Evolutionary conservation across 495 filamentous ascomycete genomes (phyloP).

Genomic region (Annulohypoxylon moriforme): DNA sequence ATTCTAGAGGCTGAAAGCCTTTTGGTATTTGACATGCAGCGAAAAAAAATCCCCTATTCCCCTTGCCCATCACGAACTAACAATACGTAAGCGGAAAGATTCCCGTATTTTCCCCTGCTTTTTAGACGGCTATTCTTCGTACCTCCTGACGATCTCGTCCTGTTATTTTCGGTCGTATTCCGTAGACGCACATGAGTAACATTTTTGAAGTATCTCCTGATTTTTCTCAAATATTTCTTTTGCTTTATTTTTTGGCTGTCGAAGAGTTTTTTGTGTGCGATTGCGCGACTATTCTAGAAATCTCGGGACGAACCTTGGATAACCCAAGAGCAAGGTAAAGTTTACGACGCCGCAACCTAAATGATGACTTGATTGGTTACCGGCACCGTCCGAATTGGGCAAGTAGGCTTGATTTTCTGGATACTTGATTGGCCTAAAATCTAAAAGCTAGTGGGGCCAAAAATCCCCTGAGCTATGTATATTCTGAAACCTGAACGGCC

Average conservation of each 20-base stretch:
- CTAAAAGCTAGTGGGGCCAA: conserved; percentile 10
- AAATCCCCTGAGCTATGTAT: conserved; percentile 14
- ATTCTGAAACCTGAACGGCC: conserved; percentile 36
- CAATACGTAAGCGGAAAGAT: conserved; percentile 27
- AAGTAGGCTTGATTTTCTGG: conserved; percentile 16
- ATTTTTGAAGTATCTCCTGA: neutral
- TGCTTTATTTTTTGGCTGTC: neutral
- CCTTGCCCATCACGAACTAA: conserved; percentile 25
- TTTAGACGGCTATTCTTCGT: neutral
- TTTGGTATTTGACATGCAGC: conserved; percentile 14
- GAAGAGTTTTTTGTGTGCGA: neutral
- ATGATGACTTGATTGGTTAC: conserved; percentile 23
- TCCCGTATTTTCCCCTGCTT: conserved; percentile 22
- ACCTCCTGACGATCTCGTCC: conserved; percentile 38
- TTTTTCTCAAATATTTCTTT: neutral
- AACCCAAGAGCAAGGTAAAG: conserved; percentile 19
- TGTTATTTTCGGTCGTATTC: neutral
- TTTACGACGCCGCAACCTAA: conserved; percentile 7
- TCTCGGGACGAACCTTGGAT: conserved; percentile 4
- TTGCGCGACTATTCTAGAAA: conserved; percentile 5
- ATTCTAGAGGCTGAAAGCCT: conserved; percentile 31
- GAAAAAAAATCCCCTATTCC: conserved; percentile 32
- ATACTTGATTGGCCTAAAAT: conserved; percentile 23
- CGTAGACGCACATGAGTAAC: neutral
- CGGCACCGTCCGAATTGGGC: conserved; percentile 29